These are phyloP conservation scores for Cytospora paraplurivora DNA, from an alignment of 2,329 filamentous ascomycete genomes.

Conservation along the genomic window DNA sequence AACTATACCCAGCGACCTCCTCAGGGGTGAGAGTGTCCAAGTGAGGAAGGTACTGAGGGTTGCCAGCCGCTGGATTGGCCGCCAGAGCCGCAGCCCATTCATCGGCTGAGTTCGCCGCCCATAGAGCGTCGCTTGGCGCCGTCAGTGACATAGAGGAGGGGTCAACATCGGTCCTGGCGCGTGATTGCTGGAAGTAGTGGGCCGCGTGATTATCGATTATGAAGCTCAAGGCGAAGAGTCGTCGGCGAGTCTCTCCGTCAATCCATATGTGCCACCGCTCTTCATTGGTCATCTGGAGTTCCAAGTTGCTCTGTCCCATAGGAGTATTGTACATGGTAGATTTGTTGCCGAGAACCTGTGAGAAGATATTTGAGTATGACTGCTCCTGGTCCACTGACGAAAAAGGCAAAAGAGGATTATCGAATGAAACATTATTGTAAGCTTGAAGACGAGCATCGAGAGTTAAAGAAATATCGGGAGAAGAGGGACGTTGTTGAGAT, in stretches of 20 bases:
- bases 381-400: constrained; percentile 30
- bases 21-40: constrained; percentile 42
- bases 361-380: constrained; percentile 37
- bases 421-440: constrained; percentile 26
- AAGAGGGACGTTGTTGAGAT: constrained; percentile 26
- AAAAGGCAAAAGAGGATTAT: constrained; percentile 31
- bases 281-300: constrained; percentile 32
- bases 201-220: constrained; percentile 58
- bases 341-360: constrained; percentile 37
- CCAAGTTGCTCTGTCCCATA: constrained; percentile 28
- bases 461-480: constrained; percentile 28
- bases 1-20: constrained; percentile 39
- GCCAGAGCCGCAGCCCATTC: constrained; percentile 47
- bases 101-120: constrained; percentile 49
- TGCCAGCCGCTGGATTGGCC: constrained; percentile 35
- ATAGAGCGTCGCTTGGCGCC: constrained; percentile 47
- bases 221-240: constrained; percentile 59
- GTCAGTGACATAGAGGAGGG: constrained; percentile 49
- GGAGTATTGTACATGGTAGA: constrained; percentile 32
- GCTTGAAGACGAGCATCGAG: constrained; percentile 22
- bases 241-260: constrained; percentile 52
- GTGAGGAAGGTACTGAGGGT: constrained; percentile 36
- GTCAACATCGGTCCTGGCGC: constrained; percentile 43
- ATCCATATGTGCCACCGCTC: constrained; percentile 56
- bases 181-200: constrained; percentile 55